These are phyloP conservation scores for Borovskyia barvae DNA, from an alignment of 208 protist genomes.

Conservation along the genomic window DNA sequence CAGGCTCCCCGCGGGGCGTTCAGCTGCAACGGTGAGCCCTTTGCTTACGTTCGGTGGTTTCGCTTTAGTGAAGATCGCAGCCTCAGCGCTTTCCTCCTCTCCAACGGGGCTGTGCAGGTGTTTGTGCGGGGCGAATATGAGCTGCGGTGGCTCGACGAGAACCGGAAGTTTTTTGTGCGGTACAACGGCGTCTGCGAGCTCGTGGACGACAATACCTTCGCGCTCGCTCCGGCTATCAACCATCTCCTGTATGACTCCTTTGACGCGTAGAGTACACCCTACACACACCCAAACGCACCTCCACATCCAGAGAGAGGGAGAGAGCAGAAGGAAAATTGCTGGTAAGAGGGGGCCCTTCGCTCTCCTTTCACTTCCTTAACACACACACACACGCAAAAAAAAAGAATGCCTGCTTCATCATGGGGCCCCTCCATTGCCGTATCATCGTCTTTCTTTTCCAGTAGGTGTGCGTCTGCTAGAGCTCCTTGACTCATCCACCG, in stretches of 20 bases:
- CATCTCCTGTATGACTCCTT: conserved; percentile 71
- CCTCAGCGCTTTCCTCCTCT: conserved; percentile 79
- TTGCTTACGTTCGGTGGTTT: conserved; percentile 89
- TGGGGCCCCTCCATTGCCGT: no score
- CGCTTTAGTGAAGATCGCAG: conserved; percentile 69
- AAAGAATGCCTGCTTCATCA: no score
- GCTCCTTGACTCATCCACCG: no score
- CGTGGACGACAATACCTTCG: conserved; percentile 68
- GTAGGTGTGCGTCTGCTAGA: no score
- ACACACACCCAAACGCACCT: no score
- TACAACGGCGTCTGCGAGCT: conserved; percentile 86
- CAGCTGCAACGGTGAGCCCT: conserved; percentile 60
- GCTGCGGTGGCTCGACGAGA: conserved; percentile 83
- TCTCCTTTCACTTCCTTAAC: no score
- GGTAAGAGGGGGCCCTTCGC: no score
- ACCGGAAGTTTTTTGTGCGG: conserved; percentile 76
- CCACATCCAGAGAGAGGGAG: no score
- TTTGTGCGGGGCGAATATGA: conserved; percentile 83
- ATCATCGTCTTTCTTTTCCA: no score
- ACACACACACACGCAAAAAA: no score
- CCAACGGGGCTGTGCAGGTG: conserved; percentile 80
- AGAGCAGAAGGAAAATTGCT: no score
- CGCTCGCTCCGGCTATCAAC: conserved; percentile 55
- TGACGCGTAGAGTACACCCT: conserved; percentile 24
- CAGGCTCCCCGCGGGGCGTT: conserved; percentile 64